These are phyloP conservation scores for Parathielavia appendiculata DNA, from an alignment of 495 filamentous ascomycete species.

Conservation along the genomic window DNA sequence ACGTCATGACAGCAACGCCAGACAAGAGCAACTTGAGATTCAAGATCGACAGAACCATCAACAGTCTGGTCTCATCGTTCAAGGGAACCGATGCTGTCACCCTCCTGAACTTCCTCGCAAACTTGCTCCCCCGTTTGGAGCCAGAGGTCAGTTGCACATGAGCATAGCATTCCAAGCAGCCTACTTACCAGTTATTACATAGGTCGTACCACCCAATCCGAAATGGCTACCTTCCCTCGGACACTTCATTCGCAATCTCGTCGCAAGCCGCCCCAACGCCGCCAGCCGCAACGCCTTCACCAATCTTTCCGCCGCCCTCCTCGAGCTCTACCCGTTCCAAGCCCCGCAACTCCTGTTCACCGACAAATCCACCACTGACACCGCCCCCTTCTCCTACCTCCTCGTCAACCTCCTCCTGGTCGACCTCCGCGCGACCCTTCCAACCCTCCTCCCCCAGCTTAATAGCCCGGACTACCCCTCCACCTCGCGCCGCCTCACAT, in stretches of 20 bases:
- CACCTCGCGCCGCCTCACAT: slow-evolving; percentile 49
- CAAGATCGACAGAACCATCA: slow-evolving; percentile 44
- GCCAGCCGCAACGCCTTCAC: slow-evolving; percentile 46
- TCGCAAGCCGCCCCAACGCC: slow-evolving; percentile 42
- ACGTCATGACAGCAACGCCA: slow-evolving; percentile 24
- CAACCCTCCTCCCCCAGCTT: slow-evolving; percentile 52
- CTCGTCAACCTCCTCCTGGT: slow-evolving; percentile 56
- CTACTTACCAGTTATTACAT: background rate
- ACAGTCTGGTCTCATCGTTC: slow-evolving; percentile 43
- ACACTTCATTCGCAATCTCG: slow-evolving; percentile 40
- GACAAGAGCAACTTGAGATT: slow-evolving; percentile 26
- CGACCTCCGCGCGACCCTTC: slow-evolving; percentile 58
- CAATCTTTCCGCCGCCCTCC: slow-evolving; percentile 48
- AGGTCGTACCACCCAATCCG: slow-evolving; percentile 32
- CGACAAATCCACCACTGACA: slow-evolving; percentile 10
- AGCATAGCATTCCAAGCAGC: background rate
- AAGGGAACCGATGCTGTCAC: slow-evolving; percentile 48
- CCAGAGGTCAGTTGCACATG: slow-evolving; percentile 33
- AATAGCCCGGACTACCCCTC: slow-evolving; percentile 45
- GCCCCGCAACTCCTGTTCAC: slow-evolving; percentile 47
- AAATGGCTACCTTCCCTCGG: slow-evolving; percentile 42
- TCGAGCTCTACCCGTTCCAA: slow-evolving; percentile 45
- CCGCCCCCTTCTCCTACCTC: slow-evolving; percentile 49
- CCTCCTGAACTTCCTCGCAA: slow-evolving; percentile 44
- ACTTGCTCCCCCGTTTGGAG: slow-evolving; percentile 39